Evolutionary conservation across 78 protist species (phyloP).

Genomic region (Dictyostelium capitatum): DNA sequence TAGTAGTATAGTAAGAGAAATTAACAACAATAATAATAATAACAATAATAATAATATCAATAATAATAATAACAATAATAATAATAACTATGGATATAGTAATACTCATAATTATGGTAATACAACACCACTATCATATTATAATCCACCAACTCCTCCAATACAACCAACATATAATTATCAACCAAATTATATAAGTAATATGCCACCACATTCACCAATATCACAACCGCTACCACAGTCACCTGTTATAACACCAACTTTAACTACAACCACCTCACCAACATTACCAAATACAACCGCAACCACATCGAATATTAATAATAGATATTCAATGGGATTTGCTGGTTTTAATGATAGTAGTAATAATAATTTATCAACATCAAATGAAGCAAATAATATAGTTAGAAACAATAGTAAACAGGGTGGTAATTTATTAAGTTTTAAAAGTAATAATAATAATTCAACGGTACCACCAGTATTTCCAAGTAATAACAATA

Average conservation of each 20-base stretch:
- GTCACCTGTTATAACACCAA: neutral
- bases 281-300: neutral
- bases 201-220: neutral
- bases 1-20: neutral
- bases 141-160: neutral
- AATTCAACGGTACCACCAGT: neutral
- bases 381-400: neutral
- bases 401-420: neutral
- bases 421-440: neutral
- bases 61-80: neutral
- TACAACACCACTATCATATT: neutral
- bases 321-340: constrained; percentile 17
- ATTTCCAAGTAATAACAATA: neutral
- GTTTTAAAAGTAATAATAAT: neutral
- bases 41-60: neutral
- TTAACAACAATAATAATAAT: constrained; percentile 33
- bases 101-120: neutral
- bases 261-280: neutral
- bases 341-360: constrained; percentile 10
- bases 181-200: neutral
- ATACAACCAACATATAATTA: neutral
- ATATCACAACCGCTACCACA: neutral
- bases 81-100: neutral
- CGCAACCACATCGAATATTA: neutral
- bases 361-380: neutral